Percentiles rank a stretch among this genome's conserved stretches.
These are phyloP conservation scores for Aspergillus caelatus DNA, from an alignment of 2,329 filamentous ascomycete genomes.

Conservation along the genomic window DNA sequence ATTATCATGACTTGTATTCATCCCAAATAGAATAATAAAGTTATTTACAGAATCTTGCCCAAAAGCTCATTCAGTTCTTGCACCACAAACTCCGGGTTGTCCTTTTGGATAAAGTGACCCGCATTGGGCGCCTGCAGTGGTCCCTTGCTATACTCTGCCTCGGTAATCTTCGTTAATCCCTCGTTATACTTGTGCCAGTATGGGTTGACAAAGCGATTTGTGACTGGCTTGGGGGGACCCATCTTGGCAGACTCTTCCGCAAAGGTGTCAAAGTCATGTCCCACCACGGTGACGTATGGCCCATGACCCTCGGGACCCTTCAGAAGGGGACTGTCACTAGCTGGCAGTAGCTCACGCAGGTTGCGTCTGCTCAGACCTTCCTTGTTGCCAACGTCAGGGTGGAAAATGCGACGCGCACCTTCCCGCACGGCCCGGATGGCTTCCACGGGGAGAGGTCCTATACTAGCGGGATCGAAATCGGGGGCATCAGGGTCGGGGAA, in stretches of 20 bases:
- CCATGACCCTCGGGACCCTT: slow-evolving; percentile 35
- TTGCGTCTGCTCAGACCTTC: slow-evolving; percentile 56
- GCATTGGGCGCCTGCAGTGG: slow-evolving; percentile 52
- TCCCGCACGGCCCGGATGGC: slow-evolving; percentile 38
- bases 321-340: slow-evolving; percentile 47
- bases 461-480: slow-evolving; percentile 44
- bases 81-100: slow-evolving; percentile 53
- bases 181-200: slow-evolving; percentile 59
- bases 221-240: slow-evolving; percentile 42
- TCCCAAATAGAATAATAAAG: too few relatives aligned
- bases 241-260: slow-evolving; percentile 48
- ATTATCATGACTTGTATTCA: too few relatives aligned
- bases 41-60: slow-evolving; percentile 13
- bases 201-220: slow-evolving; percentile 56
- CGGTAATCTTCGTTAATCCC: slow-evolving; percentile 51
- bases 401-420: slow-evolving; percentile 47
- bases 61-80: slow-evolving; percentile 29
- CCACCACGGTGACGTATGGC: slow-evolving; percentile 54
- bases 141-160: slow-evolving; percentile 43
- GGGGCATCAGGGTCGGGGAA: slow-evolving; percentile 58
- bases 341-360: slow-evolving; percentile 48
- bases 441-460: slow-evolving; percentile 41
- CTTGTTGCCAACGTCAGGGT: slow-evolving; percentile 53
- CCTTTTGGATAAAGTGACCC: slow-evolving; percentile 60
- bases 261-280: slow-evolving; percentile 58